These are phyloP conservation scores for Crithidia brevicula DNA, from an alignment of 208 protist species.

Conservation along the genomic window DNA sequence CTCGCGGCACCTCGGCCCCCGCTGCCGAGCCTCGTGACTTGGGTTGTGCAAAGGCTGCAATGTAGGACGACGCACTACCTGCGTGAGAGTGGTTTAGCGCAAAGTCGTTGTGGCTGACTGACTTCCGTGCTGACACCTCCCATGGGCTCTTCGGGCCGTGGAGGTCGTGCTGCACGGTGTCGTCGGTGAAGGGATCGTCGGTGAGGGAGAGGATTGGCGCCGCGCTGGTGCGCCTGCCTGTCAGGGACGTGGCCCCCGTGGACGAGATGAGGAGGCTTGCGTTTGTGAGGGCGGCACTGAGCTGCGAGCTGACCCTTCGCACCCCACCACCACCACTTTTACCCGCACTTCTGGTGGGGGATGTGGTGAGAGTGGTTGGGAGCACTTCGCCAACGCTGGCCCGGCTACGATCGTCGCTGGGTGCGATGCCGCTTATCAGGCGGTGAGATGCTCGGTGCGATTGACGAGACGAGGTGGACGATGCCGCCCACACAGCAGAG, in stretches of 20 bases:
- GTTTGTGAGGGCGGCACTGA: not conserved
- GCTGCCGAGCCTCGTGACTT: not conserved
- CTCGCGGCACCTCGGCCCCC: not conserved
- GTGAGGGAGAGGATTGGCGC: not conserved
- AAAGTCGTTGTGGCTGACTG: not conserved
- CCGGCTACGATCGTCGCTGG: conserved; percentile 7
- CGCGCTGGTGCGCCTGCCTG: not conserved
- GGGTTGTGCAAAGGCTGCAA: not conserved
- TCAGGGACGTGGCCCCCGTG: too few relatives aligned
- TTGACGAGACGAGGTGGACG: conserved; percentile 8
- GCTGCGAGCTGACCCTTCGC: conserved; percentile 5
- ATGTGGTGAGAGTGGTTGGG: too few relatives aligned
- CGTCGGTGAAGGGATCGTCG: not conserved
- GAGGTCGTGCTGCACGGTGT: not conserved
- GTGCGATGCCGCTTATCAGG: not conserved
- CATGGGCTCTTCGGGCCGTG: not conserved
- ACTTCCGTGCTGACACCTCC: not conserved
- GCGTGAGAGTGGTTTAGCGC: not conserved
- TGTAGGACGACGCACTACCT: not conserved
- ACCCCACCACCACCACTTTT: not conserved
- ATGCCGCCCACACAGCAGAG: not conserved
- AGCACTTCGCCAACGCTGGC: conserved; percentile 8
- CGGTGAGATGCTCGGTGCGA: conserved; percentile 1
- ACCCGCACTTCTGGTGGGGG: not conserved
- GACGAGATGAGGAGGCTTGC: not conserved